Evolutionary conservation across 2,329 filamentous ascomycete species (phyloP).

Genomic region (Leptographium flavum): DNA sequence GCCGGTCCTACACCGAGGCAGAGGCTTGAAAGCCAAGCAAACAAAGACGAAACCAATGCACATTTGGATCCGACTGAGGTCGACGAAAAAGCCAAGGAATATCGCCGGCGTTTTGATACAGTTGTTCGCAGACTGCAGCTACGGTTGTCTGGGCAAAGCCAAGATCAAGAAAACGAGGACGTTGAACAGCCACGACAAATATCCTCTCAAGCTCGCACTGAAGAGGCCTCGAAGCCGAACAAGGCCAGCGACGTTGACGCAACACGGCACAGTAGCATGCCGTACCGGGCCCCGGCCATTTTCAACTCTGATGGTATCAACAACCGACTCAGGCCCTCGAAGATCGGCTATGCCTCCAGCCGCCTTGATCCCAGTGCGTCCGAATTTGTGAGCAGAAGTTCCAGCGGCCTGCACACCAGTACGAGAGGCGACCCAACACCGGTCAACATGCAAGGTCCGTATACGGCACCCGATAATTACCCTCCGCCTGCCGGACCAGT

Average conservation of each 20-base stretch:
- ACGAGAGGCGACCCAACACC: no score
- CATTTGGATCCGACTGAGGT: no score
- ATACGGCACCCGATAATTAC: background rate
- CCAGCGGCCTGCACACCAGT: background rate
- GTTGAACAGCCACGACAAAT: background rate
- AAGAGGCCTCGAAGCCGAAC: background rate
- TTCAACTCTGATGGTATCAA: background rate
- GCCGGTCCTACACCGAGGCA: background rate
- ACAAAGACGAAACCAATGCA: background rate
- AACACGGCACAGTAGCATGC: background rate
- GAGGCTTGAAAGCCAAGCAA: background rate
- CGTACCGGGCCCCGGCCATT: no score
- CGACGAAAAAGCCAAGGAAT: background rate
- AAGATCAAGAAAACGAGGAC: background rate
- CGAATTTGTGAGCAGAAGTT: background rate
- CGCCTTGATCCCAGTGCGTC: constrained; percentile 2
- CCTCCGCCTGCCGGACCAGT: background rate
- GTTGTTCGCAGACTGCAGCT: constrained; percentile 7
- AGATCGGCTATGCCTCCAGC: background rate
- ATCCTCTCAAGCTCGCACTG: background rate
- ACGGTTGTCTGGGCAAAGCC: constrained; percentile 2
- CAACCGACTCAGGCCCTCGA: background rate
- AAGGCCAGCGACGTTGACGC: background rate
- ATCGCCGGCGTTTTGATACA: constrained; percentile 6
- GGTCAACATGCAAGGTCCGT: no score